Evolutionary conservation across 2,329 filamentous ascomycete species (phyloP).

Genomic region (Aulographum hederae): DNA sequence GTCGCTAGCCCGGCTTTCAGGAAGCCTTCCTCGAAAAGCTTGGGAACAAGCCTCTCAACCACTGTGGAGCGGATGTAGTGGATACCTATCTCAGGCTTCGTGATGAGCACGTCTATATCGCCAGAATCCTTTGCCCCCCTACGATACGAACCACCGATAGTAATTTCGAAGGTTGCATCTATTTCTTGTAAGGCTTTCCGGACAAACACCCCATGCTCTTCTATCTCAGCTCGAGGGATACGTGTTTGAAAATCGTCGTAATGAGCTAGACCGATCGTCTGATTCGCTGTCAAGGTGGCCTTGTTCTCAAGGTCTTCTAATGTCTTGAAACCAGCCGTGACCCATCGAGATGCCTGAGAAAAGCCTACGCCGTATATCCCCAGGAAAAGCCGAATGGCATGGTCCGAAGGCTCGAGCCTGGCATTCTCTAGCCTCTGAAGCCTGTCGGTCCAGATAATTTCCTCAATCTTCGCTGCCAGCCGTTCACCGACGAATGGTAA

Average conservation of each 20-base stretch:
- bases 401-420: conserved; percentile 45
- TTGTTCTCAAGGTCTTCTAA: conserved; percentile 46
- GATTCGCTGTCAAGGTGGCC: conserved; percentile 44
- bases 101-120: conserved; percentile 76
- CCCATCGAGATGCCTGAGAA: conserved; percentile 54
- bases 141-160: conserved; percentile 71
- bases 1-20: conserved; percentile 52
- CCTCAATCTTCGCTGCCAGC: conserved; percentile 72
- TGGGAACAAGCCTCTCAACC: conserved; percentile 42
- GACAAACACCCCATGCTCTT: conserved; percentile 48
- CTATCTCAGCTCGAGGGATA: conserved; percentile 63
- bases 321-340: conserved; percentile 54
- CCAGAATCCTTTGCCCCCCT: conserved; percentile 56
- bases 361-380: conserved; percentile 65
- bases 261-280: conserved; percentile 59
- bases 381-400: conserved; percentile 49
- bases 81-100: conserved; percentile 40
- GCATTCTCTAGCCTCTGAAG: conserved; percentile 57
- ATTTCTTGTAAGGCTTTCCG: conserved; percentile 36
- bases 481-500: conserved; percentile 54
- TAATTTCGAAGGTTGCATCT: conserved; percentile 47
- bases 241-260: conserved; percentile 62
- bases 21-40: conserved; percentile 43
- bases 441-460: conserved; percentile 59
- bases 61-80: conserved; percentile 42